Evolutionary conservation across 805 yeast species (phyloP), one percentile per base, ranked within the genome.

Genomic region (Yarrowia sp.): DNA sequence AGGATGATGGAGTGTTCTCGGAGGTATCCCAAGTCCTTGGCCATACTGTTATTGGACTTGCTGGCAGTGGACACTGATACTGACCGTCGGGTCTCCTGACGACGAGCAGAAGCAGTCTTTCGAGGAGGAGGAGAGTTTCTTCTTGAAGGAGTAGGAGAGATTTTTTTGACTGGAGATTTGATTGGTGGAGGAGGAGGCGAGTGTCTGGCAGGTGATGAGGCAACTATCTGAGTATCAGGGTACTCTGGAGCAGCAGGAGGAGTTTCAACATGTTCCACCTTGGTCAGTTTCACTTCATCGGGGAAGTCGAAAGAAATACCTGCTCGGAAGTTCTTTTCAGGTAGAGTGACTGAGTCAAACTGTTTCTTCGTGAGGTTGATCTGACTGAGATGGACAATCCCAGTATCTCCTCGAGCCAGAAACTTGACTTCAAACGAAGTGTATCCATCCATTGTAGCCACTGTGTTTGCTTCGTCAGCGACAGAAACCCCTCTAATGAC

Each of bases 381-480:
- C 15, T 41, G 50, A 7, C 32, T 32, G 32, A 58, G 32, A 3
- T 42, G 36, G 12, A 58, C 64, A 1, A 26, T 22, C 9, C 5
- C 42, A 22, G 9, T 16, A 10, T 43, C 52, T 14, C 26, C 42
- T 2, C 35, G 16, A 5, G 9, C 12, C 16, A 12, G 15, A 10
- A 59, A 45, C 4, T 35, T 12, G 9, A 59, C 65, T 35, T 59
- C 52, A 16, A 43, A 59, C 8, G 65, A 59, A 3, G 35, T 11
- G 36, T n/a, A 59, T 8, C 65, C 65, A 12, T 59, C 65, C 65
- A 59, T 59, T 9, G 65, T 43, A 8, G 43, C 32, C 12, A 52
- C 58, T 11, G 53, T 32, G 15, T 52, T 22, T 11, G 41, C 40
- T 50, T 38, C 43, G 5, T n/a, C 53, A 7, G 58, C 15, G n/a